A percentile compares a stretch with the other conserved stretches of the same genome.
These are phyloP conservation scores for Hibiscus mutabilis DNA, from an alignment of 345 rosid genomes.

Conservation along the genomic window DNA sequence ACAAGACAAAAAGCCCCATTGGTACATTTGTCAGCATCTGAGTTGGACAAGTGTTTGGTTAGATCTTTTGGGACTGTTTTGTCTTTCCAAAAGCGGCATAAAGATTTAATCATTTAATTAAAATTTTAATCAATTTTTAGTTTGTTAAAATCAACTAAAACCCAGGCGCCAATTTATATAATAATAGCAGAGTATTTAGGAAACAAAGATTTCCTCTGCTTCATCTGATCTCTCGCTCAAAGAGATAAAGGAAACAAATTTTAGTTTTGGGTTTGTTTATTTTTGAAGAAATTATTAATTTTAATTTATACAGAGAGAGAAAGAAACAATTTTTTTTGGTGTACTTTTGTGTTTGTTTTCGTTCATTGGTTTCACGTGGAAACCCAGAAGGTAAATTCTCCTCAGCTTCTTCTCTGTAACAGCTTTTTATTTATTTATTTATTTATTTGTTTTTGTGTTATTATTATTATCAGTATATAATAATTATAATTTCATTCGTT, in stretches of 20 bases:
- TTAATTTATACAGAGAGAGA: slow-evolving; percentile 6
- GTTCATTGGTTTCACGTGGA: slow-evolving; percentile 60
- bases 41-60: slow-evolving; percentile 32
- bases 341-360: slow-evolving; percentile 21
- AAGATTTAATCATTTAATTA: background rate
- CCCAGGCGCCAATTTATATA: background rate
- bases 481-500: slow-evolving; percentile 15
- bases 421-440: background rate
- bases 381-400: slow-evolving; percentile 45
- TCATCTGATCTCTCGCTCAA: background rate
- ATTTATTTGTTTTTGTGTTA: background rate
- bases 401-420: slow-evolving; percentile 14
- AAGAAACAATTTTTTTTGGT: background rate
- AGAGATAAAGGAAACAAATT: background rate
- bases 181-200: slow-evolving; percentile 22
- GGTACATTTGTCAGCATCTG: slow-evolving; percentile 28
- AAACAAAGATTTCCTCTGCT: slow-evolving; percentile 13
- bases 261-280: background rate
- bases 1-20: slow-evolving; percentile 24
- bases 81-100: background rate
- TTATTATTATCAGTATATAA: background rate
- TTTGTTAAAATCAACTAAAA: background rate
- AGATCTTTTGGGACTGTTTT: background rate
- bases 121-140: background rate
- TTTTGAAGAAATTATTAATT: background rate